A percentile compares a stretch with the other conserved stretches of the same genome.
Evolutionary conservation across 2,329 filamentous ascomycete genomes (phyloP).

Genomic region (Penicillium expansum): DNA sequence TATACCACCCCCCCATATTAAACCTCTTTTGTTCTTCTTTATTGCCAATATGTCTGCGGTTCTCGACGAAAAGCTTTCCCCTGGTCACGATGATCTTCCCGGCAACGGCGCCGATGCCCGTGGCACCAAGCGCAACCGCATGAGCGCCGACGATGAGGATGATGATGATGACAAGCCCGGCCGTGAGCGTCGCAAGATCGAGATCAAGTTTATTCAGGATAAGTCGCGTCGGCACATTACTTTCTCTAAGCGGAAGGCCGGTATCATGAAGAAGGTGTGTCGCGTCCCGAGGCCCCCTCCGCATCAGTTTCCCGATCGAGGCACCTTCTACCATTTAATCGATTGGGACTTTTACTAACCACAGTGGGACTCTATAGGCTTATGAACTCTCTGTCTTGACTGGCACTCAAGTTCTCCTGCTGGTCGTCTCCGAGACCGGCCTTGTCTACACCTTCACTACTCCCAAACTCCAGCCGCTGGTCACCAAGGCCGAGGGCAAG

Average conservation of each 20-base stretch:
- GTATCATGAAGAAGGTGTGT: slow-evolving; percentile 99
- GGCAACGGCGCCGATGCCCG: slow-evolving; percentile 64
- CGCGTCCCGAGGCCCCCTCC: slow-evolving; percentile 15
- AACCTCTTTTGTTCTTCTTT: slow-evolving; percentile 19
- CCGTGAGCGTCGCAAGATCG: slow-evolving; percentile 98
- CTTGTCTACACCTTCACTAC: slow-evolving; percentile 98
- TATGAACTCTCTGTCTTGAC: slow-evolving; percentile 97
- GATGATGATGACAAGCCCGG: slow-evolving; percentile 97
- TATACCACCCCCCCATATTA: slow-evolving; percentile 8
- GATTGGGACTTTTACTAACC: neutral
- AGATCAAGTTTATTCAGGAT: slow-evolving; percentile 99
- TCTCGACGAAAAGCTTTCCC: slow-evolving; percentile 71
- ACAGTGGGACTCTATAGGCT: slow-evolving; percentile 57
- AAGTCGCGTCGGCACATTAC: slow-evolving; percentile 99
- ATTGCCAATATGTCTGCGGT: slow-evolving; percentile 82
- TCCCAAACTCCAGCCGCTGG: slow-evolving; percentile 94
- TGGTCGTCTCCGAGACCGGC: slow-evolving; percentile 95
- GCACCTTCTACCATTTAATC: neutral
- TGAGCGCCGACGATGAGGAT: slow-evolving; percentile 85
- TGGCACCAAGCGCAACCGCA: slow-evolving; percentile 85
- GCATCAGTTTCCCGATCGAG: slow-evolving; percentile 1
- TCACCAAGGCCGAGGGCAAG: slow-evolving; percentile 98
- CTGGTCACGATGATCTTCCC: slow-evolving; percentile 69
- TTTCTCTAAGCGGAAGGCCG: slow-evolving; percentile 98
- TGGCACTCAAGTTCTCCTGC: slow-evolving; percentile 91